phyloP scores from a whole-genome alignment of 352 stramenopile species.

The Globisporangium alternatum region DNA sequence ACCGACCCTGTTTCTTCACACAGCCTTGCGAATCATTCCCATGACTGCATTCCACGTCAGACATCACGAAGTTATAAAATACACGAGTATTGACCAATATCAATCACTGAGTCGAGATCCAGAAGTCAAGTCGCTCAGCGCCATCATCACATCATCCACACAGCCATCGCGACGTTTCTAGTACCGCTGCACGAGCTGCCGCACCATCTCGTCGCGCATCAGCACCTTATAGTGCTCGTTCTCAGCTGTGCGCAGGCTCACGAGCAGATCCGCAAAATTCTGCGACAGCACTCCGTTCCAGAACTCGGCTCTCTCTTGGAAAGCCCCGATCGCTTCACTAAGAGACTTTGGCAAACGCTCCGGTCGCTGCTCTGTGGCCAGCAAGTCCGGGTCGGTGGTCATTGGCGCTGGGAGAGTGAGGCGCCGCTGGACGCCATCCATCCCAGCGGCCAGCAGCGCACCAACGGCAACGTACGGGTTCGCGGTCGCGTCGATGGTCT shows the following conservation, averaged over 20 bases:
- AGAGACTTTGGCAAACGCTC: slow-evolving; percentile 21
- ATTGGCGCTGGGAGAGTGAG: slow-evolving; percentile 10
- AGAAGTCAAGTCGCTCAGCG: too few relatives aligned
- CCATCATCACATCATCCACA: too few relatives aligned
- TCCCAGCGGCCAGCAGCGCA: slow-evolving; percentile 22
- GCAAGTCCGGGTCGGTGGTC: slow-evolving; percentile 14
- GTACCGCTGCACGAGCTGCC: slow-evolving; percentile 7
- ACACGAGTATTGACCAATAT: too few relatives aligned
- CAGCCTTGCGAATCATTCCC: too few relatives aligned
- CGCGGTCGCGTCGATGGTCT: slow-evolving; percentile 27
- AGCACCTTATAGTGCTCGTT: slow-evolving; percentile 17
- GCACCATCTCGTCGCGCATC: slow-evolving; percentile 1
- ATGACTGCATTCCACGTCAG: too few relatives aligned
- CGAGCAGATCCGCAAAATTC: slow-evolving; percentile 17
- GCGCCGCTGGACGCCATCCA: slow-evolving; percentile 15
- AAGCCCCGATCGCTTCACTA: slow-evolving; percentile 15
- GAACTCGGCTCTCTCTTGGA: slow-evolving; percentile 3
- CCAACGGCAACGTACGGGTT: slow-evolving; percentile 33
- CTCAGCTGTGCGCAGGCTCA: slow-evolving; percentile 20
- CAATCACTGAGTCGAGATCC: too few relatives aligned
- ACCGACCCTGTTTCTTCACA: too few relatives aligned
- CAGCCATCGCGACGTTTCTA: too few relatives aligned
- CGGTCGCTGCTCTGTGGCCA: slow-evolving; percentile 8
- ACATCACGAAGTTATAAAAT: too few relatives aligned
- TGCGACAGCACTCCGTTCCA: slow-evolving; percentile 19